Conservation (phyloP, 2,329 filamentous ascomycete genomes). For the Scedosporium apiospermum region DNA sequence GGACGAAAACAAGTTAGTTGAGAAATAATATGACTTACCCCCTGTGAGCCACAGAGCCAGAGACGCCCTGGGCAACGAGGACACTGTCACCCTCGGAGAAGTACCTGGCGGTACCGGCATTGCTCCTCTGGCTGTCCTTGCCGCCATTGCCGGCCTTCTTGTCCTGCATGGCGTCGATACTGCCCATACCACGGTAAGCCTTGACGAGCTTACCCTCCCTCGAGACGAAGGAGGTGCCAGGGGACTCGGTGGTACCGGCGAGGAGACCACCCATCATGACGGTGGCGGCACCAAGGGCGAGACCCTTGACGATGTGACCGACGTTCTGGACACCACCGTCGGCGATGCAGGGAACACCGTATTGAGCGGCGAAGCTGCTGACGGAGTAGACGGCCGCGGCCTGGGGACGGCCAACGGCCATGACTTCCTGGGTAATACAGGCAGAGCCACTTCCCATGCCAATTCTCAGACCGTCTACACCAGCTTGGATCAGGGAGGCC, state of each 20-base stretch:
- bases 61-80: constrained; percentile 93
- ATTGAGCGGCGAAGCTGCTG: constrained; percentile 77
- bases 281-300: constrained; percentile 85
- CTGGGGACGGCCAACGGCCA: constrained; percentile 96
- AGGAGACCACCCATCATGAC: constrained; percentile 99
- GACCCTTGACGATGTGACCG: constrained; percentile 96
- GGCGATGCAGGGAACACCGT: constrained; percentile 95
- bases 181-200: constrained; percentile 98
- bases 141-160: constrained; percentile 78
- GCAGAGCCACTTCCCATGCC: constrained; percentile 98
- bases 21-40: constrained; percentile 33
- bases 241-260: constrained; percentile 94
- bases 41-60: constrained; percentile 72
- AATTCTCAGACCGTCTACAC: constrained; percentile 92
- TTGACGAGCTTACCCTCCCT: constrained; percentile 97
- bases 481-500: constrained; percentile 81
- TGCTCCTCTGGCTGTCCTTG: constrained; percentile 68
- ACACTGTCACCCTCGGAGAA: constrained; percentile 96
- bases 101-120: constrained; percentile 94
- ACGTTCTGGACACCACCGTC: constrained; percentile 98
- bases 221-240: constrained; percentile 92
- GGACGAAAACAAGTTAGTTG: not conserved
- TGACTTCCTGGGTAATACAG: constrained; percentile 98
- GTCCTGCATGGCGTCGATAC: constrained; percentile 98
- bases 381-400: constrained; percentile 89